phyloP scores from a whole-genome alignment of 1,139 yeast genomes.

The Waltiozyma sp. region DNA sequence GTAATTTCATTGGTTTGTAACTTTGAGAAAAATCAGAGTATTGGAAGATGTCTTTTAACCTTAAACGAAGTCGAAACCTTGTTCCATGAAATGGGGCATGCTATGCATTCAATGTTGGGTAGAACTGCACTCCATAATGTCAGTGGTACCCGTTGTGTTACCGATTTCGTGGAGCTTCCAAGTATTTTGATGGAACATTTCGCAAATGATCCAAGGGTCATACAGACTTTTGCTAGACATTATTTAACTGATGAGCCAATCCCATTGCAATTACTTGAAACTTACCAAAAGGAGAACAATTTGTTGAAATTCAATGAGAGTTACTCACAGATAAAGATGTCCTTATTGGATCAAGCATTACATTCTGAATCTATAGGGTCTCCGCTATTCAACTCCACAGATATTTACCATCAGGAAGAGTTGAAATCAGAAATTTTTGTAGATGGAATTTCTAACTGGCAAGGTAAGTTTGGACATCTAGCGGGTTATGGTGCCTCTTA shows the following conservation, averaged over 20 bases:
- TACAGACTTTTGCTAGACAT: slow-evolving; percentile 65
- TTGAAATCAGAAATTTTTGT: slow-evolving; percentile 40
- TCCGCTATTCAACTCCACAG: slow-evolving; percentile 37
- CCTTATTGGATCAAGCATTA: slow-evolving; percentile 72
- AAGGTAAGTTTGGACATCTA: slow-evolving; percentile 87
- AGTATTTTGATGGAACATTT: slow-evolving; percentile 92
- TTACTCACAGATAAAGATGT: slow-evolving; percentile 83
- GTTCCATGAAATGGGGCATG: slow-evolving; percentile 99
- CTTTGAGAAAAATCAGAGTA: slow-evolving; percentile 36
- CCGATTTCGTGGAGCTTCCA: slow-evolving; percentile 95
- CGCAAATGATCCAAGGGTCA: slow-evolving; percentile 70
- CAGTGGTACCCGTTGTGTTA: slow-evolving; percentile 89
- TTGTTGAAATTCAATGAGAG: slow-evolving; percentile 63
- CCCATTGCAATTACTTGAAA: slow-evolving; percentile 36
- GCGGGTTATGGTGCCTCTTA: slow-evolving; percentile 92
- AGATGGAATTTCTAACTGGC: slow-evolving; percentile 73
- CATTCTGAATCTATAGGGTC: slow-evolving; percentile 43
- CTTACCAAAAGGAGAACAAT: slow-evolving; percentile 41
- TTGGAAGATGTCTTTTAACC: slow-evolving; percentile 38
- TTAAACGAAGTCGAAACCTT: slow-evolving; percentile 82
- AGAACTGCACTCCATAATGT: slow-evolving; percentile 82
- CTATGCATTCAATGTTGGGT: slow-evolving; percentile 96
- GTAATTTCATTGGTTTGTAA: slow-evolving; percentile 85
- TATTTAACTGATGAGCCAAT: slow-evolving; percentile 56
- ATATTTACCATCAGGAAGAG: slow-evolving; percentile 59